A percentile compares a stretch with the other conserved stretches of the same genome.
Evolutionary conservation across 2,329 filamentous ascomycete genomes (phyloP).

Genomic region (Talaromyces sp.): DNA sequence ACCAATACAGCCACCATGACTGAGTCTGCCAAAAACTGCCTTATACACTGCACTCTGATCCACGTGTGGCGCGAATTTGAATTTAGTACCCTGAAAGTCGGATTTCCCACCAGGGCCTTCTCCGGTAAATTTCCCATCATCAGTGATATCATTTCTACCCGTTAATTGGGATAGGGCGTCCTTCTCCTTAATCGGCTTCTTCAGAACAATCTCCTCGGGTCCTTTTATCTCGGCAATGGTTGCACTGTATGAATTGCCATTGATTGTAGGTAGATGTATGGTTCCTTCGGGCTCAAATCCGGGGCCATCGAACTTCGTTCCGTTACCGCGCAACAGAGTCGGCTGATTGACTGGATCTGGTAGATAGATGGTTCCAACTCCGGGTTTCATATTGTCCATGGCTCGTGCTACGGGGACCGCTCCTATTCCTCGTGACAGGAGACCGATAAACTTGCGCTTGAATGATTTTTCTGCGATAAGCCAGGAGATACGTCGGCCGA

Average conservation of each 20-base stretch:
- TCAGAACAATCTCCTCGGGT: conserved; percentile 76
- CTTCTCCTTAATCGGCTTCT: conserved; percentile 78
- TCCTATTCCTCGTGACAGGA: conserved; percentile 77
- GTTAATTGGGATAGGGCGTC: conserved; percentile 77
- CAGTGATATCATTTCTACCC: conserved; percentile 68
- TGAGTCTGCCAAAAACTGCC: conserved; percentile 81
- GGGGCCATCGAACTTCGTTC: conserved; percentile 72
- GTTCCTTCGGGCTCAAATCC: conserved; percentile 75
- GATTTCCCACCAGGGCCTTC: conserved; percentile 52
- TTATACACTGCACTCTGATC: conserved; percentile 93
- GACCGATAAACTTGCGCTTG: conserved; percentile 81
- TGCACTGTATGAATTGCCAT: conserved; percentile 74
- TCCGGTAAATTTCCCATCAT: conserved; percentile 60
- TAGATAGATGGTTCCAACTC: conserved; percentile 76
- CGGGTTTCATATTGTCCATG: conserved; percentile 80
- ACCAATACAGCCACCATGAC: conserved; percentile 81
- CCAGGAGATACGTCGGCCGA: conserved; percentile 82
- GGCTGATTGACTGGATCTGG: conserved; percentile 84
- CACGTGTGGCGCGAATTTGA: conserved; percentile 85
- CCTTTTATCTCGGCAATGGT: conserved; percentile 80
- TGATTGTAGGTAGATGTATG: conserved; percentile 79
- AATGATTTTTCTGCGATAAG: conserved; percentile 96
- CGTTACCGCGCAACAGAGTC: conserved; percentile 72
- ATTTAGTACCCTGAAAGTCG: conserved; percentile 73
- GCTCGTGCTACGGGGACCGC: conserved; percentile 91